Base-by-base conservation (phyloP, 345 rosid genomes). In the Ceriops decandra region DNA sequence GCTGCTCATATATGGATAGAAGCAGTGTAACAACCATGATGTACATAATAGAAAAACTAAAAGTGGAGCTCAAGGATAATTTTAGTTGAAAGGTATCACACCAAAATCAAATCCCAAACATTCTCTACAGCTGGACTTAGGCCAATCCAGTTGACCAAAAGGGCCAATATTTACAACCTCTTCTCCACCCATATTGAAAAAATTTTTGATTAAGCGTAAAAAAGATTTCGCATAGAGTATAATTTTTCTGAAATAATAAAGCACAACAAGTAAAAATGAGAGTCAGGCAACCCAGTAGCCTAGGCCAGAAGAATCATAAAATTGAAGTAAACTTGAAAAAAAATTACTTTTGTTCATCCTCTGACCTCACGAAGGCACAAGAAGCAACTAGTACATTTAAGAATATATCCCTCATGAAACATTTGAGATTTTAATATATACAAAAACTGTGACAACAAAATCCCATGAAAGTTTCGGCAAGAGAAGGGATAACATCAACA, bases 1-100 rank as follows among this genome's bases (percentile, higher is more conserved):
- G 66, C 65, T 54, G 32, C 70, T 46, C 17, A 68, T 13, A 71
- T 52, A 54, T 59, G 52, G 52, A 63, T 4, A 52, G 52, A 75
- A 33, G 21, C 63, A 67, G 30, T 28, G 30, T 32, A 42, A 49
- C 28, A 22, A 54, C 1, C 30, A 54, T 15, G 17, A 54, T 21
- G 11, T 21, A 9, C 10, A 21, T 9, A 54, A 54, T 1, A 54
- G 16, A 54, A 24, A 0, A 54, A 54, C 59, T 24, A 13, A 24
- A 21, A 24, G 28, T 11, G 22, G 15, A 54, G 27, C 28, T 9
- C 59, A 54, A 22, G 30, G 59, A 27, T 2, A 16, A n/a, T 10
- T 27, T 19, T 10, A 30, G 5, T 32, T 38, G 47, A 20, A 30
- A 65, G 57, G 21, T 52, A 35, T 26, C 11, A 52, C 60, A 30